These are phyloP conservation scores for Periglandula ipomoeae DNA, from an alignment of 2,329 filamentous ascomycete genomes.

Conservation along the genomic window DNA sequence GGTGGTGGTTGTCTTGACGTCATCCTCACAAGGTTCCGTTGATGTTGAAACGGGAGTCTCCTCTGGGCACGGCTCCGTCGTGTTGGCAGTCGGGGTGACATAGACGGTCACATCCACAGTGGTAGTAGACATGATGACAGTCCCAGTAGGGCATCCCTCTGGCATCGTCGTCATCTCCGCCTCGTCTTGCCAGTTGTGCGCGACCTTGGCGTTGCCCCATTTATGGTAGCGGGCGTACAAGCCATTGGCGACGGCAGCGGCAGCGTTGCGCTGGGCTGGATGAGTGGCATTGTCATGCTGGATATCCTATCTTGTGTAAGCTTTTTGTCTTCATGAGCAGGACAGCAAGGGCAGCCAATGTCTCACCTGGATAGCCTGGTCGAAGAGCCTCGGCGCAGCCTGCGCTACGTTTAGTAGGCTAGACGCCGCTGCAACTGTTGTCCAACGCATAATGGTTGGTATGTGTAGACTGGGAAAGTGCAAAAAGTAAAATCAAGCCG, in stretches of 20 bases:
- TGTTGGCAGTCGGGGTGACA: conserved; percentile 20
- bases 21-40: neutral
- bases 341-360: neutral
- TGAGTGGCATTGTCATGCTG: neutral
- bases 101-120: conserved; percentile 24
- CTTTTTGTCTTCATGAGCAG: neutral
- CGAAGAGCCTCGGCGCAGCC: conserved; percentile 3
- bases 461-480: conserved; percentile 7
- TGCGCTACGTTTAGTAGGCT: conserved; percentile 5
- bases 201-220: neutral
- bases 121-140: conserved; percentile 19
- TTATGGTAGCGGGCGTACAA: neutral
- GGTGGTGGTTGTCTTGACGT: neutral
- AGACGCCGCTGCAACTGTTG: conserved; percentile 5
- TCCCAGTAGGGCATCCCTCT: conserved; percentile 15
- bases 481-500: no score
- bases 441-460: conserved; percentile 1
- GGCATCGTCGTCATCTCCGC: conserved; percentile 1
- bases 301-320: conserved; percentile 1
- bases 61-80: neutral
- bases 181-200: neutral
- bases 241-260: neutral
- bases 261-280: neutral
- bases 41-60: neutral
- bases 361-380: conserved; percentile 1